Evolutionary conservation across 1,139 yeast genomes (phyloP).

Genomic region (Debaryomycetaceae sp.): DNA sequence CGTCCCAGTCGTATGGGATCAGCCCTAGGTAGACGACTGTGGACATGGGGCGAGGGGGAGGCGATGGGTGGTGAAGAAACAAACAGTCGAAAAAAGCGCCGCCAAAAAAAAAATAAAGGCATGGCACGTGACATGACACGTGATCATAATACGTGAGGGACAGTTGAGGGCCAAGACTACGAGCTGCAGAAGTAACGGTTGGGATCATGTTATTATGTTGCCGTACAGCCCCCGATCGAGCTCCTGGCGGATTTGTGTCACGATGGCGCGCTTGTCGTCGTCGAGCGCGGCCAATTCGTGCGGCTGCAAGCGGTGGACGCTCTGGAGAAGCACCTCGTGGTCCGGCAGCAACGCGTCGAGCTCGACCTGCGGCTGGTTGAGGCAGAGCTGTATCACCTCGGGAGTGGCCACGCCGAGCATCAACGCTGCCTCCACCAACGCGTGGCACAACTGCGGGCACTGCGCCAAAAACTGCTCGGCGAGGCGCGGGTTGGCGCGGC

Average conservation of each 20-base stretch:
- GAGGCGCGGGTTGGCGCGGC: conserved; percentile 56
- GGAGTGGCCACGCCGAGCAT: conserved; percentile 54
- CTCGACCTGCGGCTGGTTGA: conserved; percentile 29
- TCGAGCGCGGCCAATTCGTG: conserved; percentile 61
- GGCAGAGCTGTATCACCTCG: conserved; percentile 45
- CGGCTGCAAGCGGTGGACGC: conserved; percentile 57
- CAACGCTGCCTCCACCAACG: conserved; percentile 72
- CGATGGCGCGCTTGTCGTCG: conserved; percentile 45
- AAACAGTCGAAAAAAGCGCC: too few relatives aligned
- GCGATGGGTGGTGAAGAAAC: conserved; percentile 4
- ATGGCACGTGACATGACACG: too few relatives aligned
- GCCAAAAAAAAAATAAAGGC: too few relatives aligned
- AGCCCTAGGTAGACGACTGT: conserved; percentile 55
- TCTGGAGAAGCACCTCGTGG: conserved; percentile 49
- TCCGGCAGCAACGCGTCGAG: conserved; percentile 45
- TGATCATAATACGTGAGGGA: too few relatives aligned
- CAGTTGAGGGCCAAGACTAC: too few relatives aligned
- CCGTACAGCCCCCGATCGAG: conserved; percentile 47
- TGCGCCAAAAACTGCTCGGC: conserved; percentile 61
- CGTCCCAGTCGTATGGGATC: conserved; percentile 65
- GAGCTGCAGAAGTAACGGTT: neutral
- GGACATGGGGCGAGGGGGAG: conserved; percentile 13
- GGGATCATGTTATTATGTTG: neutral
- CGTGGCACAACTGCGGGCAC: conserved; percentile 77
- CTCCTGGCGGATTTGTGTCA: conserved; percentile 37